Evolutionary conservation across 192 early-diverging fungal species (phyloP).

Genomic region (Coemansia interrupta): DNA sequence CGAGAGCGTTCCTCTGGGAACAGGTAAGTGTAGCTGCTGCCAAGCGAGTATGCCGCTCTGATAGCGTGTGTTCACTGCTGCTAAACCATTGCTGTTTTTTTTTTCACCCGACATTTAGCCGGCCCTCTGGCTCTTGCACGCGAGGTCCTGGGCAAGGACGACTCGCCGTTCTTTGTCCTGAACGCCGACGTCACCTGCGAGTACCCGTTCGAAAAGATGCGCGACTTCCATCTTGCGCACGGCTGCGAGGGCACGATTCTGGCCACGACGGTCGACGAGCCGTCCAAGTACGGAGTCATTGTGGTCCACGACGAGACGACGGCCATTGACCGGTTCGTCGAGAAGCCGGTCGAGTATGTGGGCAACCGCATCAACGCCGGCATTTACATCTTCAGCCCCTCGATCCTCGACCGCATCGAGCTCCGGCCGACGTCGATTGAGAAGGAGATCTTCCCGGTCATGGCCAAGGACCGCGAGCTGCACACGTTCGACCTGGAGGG

Average conservation of each 20-base stretch:
- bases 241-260: conserved; percentile 95
- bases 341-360: conserved; percentile 94
- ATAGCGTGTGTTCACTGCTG: neutral
- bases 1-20: conserved; percentile 95
- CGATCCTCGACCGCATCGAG: conserved; percentile 87
- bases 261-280: conserved; percentile 96
- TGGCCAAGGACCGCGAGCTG: conserved; percentile 83
- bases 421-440: conserved; percentile 96
- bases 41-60: too few species aligned
- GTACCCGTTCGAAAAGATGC: conserved; percentile 88
- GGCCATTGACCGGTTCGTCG: conserved; percentile 90
- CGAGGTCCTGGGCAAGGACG: conserved; percentile 87
- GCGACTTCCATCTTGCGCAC: conserved; percentile 87
- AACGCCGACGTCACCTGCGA: conserved; percentile 99
- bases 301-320: conserved; percentile 73
- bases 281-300: conserved; percentile 98
- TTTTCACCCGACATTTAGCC: conserved; percentile 32
- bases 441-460: conserved; percentile 93
- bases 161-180: conserved; percentile 95
- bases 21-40: conserved; percentile 54
- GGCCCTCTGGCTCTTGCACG: conserved; percentile 94
- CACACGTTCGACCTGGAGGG: conserved; percentile 92
- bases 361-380: conserved; percentile 99
- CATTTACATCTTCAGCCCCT: conserved; percentile 95
- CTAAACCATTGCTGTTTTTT: conserved; percentile 2